phyloP scores from a whole-genome alignment of 2,329 filamentous ascomycete genomes.

The Chaetomiaceae sp. region DNA sequence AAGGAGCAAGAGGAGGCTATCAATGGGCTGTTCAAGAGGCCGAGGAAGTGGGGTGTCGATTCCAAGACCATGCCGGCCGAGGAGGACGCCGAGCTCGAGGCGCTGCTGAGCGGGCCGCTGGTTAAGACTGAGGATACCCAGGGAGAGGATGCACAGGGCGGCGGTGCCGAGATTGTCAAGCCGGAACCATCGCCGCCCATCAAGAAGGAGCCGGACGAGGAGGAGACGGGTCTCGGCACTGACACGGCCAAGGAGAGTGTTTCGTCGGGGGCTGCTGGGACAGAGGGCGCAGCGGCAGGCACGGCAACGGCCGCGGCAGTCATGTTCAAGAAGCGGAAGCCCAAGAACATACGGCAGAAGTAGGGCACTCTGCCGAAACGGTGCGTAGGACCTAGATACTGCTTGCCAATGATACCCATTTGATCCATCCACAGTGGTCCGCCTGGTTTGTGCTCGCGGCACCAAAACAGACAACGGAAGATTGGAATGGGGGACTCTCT shows the following conservation, averaged over 20 bases:
- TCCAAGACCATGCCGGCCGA: constrained; percentile 45
- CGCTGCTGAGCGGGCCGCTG: constrained; percentile 44
- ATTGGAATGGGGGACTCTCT: too few species aligned
- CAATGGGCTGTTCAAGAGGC: constrained; percentile 57
- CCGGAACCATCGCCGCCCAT: constrained; percentile 22
- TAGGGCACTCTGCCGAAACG: constrained; percentile 27
- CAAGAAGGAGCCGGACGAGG: constrained; percentile 40
- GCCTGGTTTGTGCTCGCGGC: too few species aligned
- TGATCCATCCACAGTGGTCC: not conserved
- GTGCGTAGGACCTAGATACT: not conserved
- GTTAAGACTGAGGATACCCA: constrained; percentile 34
- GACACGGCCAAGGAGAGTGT: not conserved
- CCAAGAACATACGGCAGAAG: constrained; percentile 60
- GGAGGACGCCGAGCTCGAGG: constrained; percentile 57
- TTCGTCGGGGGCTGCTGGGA: not conserved
- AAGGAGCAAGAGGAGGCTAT: constrained; percentile 58
- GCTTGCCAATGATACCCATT: constrained; percentile 4
- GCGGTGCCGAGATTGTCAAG: not conserved
- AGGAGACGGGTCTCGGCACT: not conserved
- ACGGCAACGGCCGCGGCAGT: constrained; percentile 41
- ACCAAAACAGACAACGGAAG: too few species aligned
- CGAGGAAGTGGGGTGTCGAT: constrained; percentile 50
- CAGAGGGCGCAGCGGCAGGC: constrained; percentile 25
- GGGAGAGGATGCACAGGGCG: constrained; percentile 11
- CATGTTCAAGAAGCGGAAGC: constrained; percentile 77